These are phyloP conservation scores for Desmodesmus armatus DNA, from an alignment of 139 green algal genomes.

Conservation along the genomic window DNA sequence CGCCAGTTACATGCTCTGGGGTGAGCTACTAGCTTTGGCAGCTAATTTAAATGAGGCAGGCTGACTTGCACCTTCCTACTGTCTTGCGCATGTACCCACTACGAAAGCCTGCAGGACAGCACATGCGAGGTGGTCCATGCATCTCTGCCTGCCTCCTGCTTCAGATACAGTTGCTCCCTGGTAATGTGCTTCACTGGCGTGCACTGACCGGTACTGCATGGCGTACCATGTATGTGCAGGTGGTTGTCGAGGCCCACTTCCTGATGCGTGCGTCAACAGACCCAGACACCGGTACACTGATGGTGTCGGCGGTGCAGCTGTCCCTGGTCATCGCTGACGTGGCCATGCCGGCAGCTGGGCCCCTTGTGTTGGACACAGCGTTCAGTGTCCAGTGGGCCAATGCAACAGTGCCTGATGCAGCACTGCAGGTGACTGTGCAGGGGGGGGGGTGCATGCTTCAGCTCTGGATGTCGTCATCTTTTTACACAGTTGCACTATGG, in stretches of 20 bases:
- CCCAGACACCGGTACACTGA: background rate
- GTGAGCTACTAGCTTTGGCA: background rate
- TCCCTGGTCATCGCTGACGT: slow-evolving; percentile 14
- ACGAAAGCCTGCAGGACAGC: too few species aligned
- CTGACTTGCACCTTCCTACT: too few species aligned
- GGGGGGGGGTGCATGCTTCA: background rate
- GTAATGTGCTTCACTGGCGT: background rate
- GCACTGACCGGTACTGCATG: too few species aligned
- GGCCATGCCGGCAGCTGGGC: background rate
- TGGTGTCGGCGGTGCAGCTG: background rate
- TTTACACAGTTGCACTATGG: too few species aligned
- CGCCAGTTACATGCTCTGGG: slow-evolving; percentile 12
- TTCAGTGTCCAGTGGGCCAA: slow-evolving; percentile 30
- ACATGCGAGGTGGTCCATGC: too few species aligned
- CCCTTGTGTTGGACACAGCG: background rate
- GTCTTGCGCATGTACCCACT: too few species aligned
- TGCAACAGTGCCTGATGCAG: background rate
- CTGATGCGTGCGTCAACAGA: slow-evolving; percentile 6
- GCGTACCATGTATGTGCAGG: too few species aligned
- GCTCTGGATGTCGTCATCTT: too few species aligned
- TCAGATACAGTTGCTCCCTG: too few species aligned
- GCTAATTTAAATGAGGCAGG: background rate
- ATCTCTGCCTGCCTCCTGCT: too few species aligned
- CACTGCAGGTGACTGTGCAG: slow-evolving; percentile 13
- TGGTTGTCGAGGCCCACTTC: slow-evolving; percentile 24